Conservation (phyloP, 805 yeast species). For the Maudiozyma bulderi region DNA sequence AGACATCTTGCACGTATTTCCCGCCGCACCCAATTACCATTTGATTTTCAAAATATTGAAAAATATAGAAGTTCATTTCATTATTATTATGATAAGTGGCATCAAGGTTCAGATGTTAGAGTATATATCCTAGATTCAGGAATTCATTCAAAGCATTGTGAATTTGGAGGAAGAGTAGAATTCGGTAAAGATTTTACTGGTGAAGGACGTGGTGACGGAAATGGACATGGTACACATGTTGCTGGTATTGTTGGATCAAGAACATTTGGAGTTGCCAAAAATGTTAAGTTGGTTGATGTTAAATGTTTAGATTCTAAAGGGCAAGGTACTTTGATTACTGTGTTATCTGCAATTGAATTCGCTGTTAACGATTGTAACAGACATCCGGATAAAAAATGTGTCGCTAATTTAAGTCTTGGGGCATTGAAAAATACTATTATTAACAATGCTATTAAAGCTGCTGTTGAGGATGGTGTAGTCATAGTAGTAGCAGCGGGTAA, state of each 20-base stretch:
- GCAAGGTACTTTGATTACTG: slow-evolving; percentile 57
- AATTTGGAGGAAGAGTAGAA: slow-evolving; percentile 51
- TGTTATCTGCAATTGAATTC: slow-evolving; percentile 57
- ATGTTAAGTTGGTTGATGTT: slow-evolving; percentile 54
- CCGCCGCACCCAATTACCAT: slow-evolving; percentile 34
- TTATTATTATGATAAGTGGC: slow-evolving; percentile 40
- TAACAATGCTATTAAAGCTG: slow-evolving; percentile 69
- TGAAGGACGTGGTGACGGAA: slow-evolving; percentile 55
- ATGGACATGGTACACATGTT: slow-evolving; percentile 90
- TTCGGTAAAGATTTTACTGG: slow-evolving; percentile 54
- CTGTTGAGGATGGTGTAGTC: slow-evolving; percentile 59
- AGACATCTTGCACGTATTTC: slow-evolving; percentile 61
- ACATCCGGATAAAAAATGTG: slow-evolving; percentile 34
- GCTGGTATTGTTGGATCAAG: slow-evolving; percentile 80
- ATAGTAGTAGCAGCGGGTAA: slow-evolving; percentile 86
- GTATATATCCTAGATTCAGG: slow-evolving; percentile 86
- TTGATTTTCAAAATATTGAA: slow-evolving; percentile 11
- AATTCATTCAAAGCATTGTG: slow-evolving; percentile 49
- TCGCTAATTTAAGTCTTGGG: slow-evolving; percentile 76
- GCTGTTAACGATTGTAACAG: slow-evolving; percentile 48
- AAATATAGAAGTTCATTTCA: slow-evolving; percentile 24
- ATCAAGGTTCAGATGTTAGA: slow-evolving; percentile 49
- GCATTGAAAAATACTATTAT: slow-evolving; percentile 57
- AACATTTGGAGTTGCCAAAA: slow-evolving; percentile 76
- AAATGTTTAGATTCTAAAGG: slow-evolving; percentile 66